Conservation (phyloP, 345 rosid genomes). For the Murraya paniculata region DNA sequence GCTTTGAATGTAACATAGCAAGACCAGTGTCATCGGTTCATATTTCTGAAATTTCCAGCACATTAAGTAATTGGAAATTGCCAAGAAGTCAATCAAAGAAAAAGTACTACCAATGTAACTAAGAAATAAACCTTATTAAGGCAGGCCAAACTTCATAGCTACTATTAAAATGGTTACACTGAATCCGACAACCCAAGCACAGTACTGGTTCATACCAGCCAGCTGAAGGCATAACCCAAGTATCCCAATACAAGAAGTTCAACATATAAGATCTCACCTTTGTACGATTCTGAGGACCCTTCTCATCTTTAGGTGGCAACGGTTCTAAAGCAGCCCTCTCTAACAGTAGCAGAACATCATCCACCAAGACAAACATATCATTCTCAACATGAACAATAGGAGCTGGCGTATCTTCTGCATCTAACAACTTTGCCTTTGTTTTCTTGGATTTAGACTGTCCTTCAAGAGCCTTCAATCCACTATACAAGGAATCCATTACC, state of each 20-base stretch:
- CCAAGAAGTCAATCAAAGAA: not conserved
- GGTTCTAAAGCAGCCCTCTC: conserved; percentile 86
- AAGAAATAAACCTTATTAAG: not conserved
- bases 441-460: conserved; percentile 66
- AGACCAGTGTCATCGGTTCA: not conserved
- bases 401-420: conserved; percentile 65
- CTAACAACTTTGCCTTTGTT: conserved; percentile 49
- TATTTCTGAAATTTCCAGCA: not conserved
- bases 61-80: not conserved
- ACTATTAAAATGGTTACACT: not conserved
- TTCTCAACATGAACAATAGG: conserved; percentile 73
- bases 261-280: conserved; percentile 48
- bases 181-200: conserved; percentile 2
- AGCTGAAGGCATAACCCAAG: not conserved
- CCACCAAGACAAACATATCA: conserved; percentile 77
- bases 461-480: conserved; percentile 95
- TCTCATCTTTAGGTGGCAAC: conserved; percentile 83
- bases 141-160: not conserved
- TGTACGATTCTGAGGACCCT: conserved; percentile 72
- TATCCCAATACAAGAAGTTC: not conserved
- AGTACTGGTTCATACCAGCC: not conserved
- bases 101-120: not conserved
- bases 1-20: not conserved
- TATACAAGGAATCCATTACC: conserved; percentile 98
- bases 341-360: conserved; percentile 67